Base-by-base conservation (phyloP, 1,139 yeast genomes). In the Debaryomyces subglobosus region DNA sequence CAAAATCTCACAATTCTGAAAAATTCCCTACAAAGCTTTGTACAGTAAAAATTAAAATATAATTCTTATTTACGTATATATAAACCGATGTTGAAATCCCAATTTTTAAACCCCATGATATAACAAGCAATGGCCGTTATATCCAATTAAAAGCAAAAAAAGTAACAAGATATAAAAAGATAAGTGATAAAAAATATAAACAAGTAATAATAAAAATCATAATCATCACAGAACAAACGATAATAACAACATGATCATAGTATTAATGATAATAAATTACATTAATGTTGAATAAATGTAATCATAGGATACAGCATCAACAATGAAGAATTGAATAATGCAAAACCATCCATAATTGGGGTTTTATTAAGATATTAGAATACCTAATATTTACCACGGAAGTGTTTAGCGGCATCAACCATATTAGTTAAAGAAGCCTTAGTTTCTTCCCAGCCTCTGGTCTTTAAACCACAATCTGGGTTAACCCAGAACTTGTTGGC, bases 401-500 rank as follows among this genome's bases (percentile, higher is more conserved):
- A 91, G 78, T 82, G 82, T 84, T 92, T 91, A 69, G 99, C 98
- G 70, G 99, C 98, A 63, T 88, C 92, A 72, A 94, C 99, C 99
- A 94, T 94, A 81, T 94, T 89, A 72, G 95, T 87, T 78, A 94
- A 87, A 58, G 92, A 86, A 65, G 83, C 86, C 65, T 67, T 79
- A 65, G 90, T 88, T 82, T 89, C 96, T 60, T 86, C 86, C 96
- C 96, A 89, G 62, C 92, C 94, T 83, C 96, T 87, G 72, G 96
- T 89, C 88, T 92, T 92, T 77, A 92, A 85, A 85, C 99, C 99
- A 86, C 99, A 94, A 82, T 94, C 99, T 69, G 99, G 99, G 95
- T 94, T 94, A 69, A 94, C 95, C 98, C 98, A 94, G 85, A 94
- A 89, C 79, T 92, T 92, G 73, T 89, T 89, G 69, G 95, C 95